Evolutionary conservation across 2,329 filamentous ascomycete species (phyloP).

Genomic region (Cladosporium sp.): DNA sequence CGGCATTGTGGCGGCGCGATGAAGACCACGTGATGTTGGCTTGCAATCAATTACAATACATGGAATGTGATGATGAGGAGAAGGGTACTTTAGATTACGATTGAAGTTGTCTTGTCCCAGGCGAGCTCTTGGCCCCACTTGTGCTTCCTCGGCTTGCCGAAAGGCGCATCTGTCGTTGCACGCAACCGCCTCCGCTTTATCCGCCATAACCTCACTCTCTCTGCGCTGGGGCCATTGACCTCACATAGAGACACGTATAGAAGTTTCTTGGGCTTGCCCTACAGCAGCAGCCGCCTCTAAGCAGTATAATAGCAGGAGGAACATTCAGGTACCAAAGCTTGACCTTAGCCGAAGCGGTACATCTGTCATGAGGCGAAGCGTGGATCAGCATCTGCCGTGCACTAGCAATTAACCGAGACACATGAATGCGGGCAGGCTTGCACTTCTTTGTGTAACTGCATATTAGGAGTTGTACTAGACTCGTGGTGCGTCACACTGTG

Average conservation of each 20-base stretch:
- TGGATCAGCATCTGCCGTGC: not conserved
- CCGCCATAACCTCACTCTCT: conserved; percentile 5
- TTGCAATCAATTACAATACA: not conserved
- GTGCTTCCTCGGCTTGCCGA: not conserved
- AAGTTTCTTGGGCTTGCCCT: too few relatives aligned
- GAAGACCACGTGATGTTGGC: not conserved
- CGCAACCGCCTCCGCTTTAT: not conserved
- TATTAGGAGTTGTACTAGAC: not conserved
- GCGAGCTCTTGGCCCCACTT: conserved; percentile 2
- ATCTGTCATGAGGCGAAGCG: not conserved
- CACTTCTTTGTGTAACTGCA: not conserved
- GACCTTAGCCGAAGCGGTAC: not conserved
- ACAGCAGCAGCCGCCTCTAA: too few relatives aligned
- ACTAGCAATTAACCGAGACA: not conserved
- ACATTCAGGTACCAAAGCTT: not conserved
- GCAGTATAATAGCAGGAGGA: too few relatives aligned
- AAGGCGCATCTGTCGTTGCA: not conserved
- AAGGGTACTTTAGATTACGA: too few relatives aligned
- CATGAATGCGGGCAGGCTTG: not conserved
- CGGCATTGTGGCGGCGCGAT: not conserved
- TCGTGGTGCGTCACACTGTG: not conserved
- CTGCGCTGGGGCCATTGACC: not conserved
- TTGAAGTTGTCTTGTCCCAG: not conserved
- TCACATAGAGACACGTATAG: too few relatives aligned
- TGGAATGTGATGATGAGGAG: not conserved